Conservation (phyloP, 2,329 filamentous ascomycete genomes). For the Mycosphaerella sp. region DNA sequence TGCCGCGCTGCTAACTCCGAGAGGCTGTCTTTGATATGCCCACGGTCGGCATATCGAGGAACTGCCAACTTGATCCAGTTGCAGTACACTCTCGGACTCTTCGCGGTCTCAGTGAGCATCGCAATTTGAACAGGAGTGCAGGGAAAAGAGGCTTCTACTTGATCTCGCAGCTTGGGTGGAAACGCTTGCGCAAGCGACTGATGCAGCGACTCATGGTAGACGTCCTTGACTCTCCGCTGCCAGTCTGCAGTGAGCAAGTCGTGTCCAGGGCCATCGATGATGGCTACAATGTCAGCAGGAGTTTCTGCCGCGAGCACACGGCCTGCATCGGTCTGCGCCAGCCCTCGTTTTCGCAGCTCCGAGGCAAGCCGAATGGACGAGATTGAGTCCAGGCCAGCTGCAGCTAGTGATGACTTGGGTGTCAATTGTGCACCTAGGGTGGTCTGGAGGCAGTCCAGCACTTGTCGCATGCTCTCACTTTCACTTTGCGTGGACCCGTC, state of each 20-base stretch:
- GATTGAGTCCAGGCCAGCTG: slow-evolving; percentile 61
- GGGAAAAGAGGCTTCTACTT: slow-evolving; percentile 41
- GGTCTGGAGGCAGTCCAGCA: slow-evolving; percentile 19
- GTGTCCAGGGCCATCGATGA: not conserved
- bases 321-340: slow-evolving; percentile 49
- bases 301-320: slow-evolving; percentile 56
- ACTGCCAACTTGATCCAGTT: slow-evolving; percentile 69
- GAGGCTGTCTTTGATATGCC: slow-evolving; percentile 41
- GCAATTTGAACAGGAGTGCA: slow-evolving; percentile 71
- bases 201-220: slow-evolving; percentile 10
- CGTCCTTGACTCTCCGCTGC: slow-evolving; percentile 2
- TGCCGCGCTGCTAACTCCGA: slow-evolving; percentile 48
- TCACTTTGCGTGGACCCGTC: slow-evolving; percentile 7
- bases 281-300: slow-evolving; percentile 26
- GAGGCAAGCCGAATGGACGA: slow-evolving; percentile 59
- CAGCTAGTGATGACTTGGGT: slow-evolving; percentile 41
- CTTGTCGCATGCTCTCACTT: slow-evolving; percentile 6
- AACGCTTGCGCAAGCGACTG: slow-evolving; percentile 4
- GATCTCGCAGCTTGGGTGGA: not conserved
- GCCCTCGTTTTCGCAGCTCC: slow-evolving; percentile 51
- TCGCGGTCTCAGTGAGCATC: slow-evolving; percentile 70
- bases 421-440: slow-evolving; percentile 19
- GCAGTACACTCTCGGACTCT: slow-evolving; percentile 58
- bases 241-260: not conserved
- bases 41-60: slow-evolving; percentile 21